Base-by-base conservation (phyloP, 257 asterid genomes). In the Solanum clarkiae region DNA sequence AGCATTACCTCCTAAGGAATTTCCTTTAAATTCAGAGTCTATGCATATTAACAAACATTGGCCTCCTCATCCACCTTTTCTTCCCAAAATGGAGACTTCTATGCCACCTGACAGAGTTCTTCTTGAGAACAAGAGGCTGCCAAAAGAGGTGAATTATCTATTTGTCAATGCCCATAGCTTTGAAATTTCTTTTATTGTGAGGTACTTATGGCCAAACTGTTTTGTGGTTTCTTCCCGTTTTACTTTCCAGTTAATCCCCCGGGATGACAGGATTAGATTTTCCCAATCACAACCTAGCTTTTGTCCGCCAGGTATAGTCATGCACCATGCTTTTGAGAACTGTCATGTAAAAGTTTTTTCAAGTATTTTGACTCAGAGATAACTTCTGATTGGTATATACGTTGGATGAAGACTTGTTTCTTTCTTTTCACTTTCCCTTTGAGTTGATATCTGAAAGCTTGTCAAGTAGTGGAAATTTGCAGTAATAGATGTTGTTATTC, bases 181-280 rank as follows among this genome's bases (percentile, higher is more conserved):
- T 79, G 83, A 29, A 53, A 53, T 16, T 53, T 79, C 83, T 53
- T 29, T 26, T 53, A 79, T n/a, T 40, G 45, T 0, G 49, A 26
- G 65, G n/a, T 53, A 53, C 66, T 53, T 26, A 53, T 79, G 66
- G 24, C 65, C 26, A 26, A 47, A 66, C 36, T 85, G 80, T 62
- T 22, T 74, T 60, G 57, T 84, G 85, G 55, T 82, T 82, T 63
- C 36, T 60, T 88, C 57, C 55, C 81, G 22, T 74, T 86, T 60
- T 32, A 42, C 14, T 86, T 18, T 90, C 87, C 92, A 96, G 99
- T 89, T 92, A 86, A 87, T 87, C 86, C 91, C 93, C 36, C 90
- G 98, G 89, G 99, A 91, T 42, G 98, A 92, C 80, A 90, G 89
- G 84, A 85, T 89, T 86, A 92, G 94, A 85, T 88, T 91, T 83